A percentile compares a stretch with the other conserved stretches of the same genome.
phyloP scores from a whole-genome alignment of 2,329 filamentous ascomycete species.

The Verticillium nonalfalfae region DNA sequence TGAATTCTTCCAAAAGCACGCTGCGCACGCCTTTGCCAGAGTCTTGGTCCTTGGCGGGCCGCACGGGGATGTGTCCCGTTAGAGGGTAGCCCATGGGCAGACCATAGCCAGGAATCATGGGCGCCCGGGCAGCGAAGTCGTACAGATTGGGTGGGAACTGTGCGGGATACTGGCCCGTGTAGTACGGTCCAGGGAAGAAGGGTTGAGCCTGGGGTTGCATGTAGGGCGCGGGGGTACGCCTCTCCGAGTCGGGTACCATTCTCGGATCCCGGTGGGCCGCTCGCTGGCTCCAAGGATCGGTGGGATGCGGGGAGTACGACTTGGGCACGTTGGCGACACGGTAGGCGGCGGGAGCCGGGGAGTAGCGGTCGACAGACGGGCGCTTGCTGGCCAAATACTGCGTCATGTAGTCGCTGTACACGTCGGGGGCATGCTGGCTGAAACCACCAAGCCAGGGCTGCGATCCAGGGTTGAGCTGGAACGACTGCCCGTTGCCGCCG shows the following conservation, averaged over 20 bases:
- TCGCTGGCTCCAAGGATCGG: conserved; percentile 24
- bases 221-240: not conserved
- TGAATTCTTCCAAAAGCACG: conserved; percentile 72
- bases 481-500: conserved; percentile 22
- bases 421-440: conserved; percentile 21
- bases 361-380: conserved; percentile 31
- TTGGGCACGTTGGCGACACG: conserved; percentile 22
- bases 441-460: conserved; percentile 36
- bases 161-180: not conserved
- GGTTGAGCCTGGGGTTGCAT: not conserved
- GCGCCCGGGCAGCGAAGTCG: not conserved
- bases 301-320: conserved; percentile 14
- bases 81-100: conserved; percentile 18
- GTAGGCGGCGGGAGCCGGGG: conserved; percentile 25
- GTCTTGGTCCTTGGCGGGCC: conserved; percentile 49
- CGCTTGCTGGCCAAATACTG: conserved; percentile 18
- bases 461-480: conserved; percentile 40
- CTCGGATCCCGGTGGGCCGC: conserved; percentile 21
- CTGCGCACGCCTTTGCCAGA: conserved; percentile 60
- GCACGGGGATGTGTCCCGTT: conserved; percentile 19
- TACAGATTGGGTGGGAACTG: conserved; percentile 11
- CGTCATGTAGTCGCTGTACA: conserved; percentile 22
- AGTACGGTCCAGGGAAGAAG: not conserved
- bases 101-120: conserved; percentile 18
- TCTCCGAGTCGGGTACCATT: conserved; percentile 11